Conservation (phyloP, 2,329 filamentous ascomycete genomes). For the Pseudogymnoascus sp. region DNA sequence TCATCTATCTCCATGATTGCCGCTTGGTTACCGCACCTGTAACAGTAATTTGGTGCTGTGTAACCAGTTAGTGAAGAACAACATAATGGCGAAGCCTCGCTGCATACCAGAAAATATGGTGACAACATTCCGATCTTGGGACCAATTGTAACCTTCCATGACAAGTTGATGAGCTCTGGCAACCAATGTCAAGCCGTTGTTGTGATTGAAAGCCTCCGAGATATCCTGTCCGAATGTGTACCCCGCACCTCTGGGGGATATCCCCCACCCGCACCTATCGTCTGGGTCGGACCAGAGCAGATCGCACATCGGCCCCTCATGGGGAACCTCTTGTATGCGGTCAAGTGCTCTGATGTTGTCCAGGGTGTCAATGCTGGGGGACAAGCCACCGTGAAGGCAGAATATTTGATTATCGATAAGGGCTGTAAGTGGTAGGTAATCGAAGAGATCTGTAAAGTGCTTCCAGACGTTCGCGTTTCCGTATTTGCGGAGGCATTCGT, state of each 20-base stretch:
- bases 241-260: slow-evolving; percentile 86
- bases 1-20: slow-evolving; percentile 99
- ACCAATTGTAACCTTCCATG: slow-evolving; percentile 99
- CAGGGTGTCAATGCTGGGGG: slow-evolving; percentile 82
- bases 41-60: slow-evolving; percentile 85
- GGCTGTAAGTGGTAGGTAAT: slow-evolving; percentile 86
- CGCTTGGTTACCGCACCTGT: slow-evolving; percentile 96
- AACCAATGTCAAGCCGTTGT: slow-evolving; percentile 93
- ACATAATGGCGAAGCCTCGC: background rate
- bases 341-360: slow-evolving; percentile 94
- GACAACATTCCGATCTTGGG: slow-evolving; percentile 93
- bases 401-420: slow-evolving; percentile 45
- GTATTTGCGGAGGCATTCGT: slow-evolving; percentile 93
- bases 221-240: slow-evolving; percentile 97
- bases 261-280: slow-evolving; percentile 92
- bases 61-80: slow-evolving; percentile 23
- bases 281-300: slow-evolving; percentile 97
- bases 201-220: slow-evolving; percentile 97
- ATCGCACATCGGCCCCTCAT: slow-evolving; percentile 98
- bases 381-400: slow-evolving; percentile 91
- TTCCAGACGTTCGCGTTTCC: slow-evolving; percentile 95
- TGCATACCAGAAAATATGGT: slow-evolving; percentile 89
- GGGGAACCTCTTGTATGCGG: slow-evolving; percentile 94
- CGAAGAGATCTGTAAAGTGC: slow-evolving; percentile 96
- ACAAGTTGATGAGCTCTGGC: slow-evolving; percentile 95